phyloP scores from a whole-genome alignment of 495 filamentous ascomycete species.

The Viridothelium virens region DNA sequence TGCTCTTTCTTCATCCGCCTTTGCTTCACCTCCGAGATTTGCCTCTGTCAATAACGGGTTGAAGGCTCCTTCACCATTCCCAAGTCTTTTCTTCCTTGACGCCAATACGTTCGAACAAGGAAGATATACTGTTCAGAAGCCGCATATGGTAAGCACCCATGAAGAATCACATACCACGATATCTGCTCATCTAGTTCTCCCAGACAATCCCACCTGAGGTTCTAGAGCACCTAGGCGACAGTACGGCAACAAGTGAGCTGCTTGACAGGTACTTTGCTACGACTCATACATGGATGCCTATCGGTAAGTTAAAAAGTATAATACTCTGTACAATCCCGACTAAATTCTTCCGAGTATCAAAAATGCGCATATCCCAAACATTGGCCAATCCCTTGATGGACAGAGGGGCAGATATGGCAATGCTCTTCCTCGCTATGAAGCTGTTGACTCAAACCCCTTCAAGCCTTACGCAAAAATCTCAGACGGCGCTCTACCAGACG shows the following conservation, averaged over 20 bases:
- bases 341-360: slow-evolving; percentile 14
- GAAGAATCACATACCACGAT: background rate
- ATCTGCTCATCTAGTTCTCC: background rate
- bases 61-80: slow-evolving; percentile 15
- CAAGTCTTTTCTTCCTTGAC: slow-evolving; percentile 29
- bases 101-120: slow-evolving; percentile 23
- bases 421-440: slow-evolving; percentile 47
- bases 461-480: slow-evolving; percentile 14
- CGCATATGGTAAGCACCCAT: slow-evolving; percentile 10
- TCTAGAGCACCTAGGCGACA: slow-evolving; percentile 19
- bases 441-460: slow-evolving; percentile 32
- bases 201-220: slow-evolving; percentile 1
- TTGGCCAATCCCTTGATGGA: slow-evolving; percentile 35
- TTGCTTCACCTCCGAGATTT: background rate
- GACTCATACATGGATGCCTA: slow-evolving; percentile 21
- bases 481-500: slow-evolving; percentile 38
- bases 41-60: background rate
- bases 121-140: slow-evolving; percentile 20
- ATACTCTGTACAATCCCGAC: background rate
- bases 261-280: slow-evolving; percentile 17
- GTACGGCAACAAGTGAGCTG: slow-evolving; percentile 17
- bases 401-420: slow-evolving; percentile 41
- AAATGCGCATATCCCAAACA: slow-evolving; percentile 24
- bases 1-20: slow-evolving; percentile 3
- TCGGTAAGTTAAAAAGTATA: background rate